phyloP scores from a whole-genome alignment of 495 filamentous ascomycete species.

The Lasiosphaeria ovina region DNA sequence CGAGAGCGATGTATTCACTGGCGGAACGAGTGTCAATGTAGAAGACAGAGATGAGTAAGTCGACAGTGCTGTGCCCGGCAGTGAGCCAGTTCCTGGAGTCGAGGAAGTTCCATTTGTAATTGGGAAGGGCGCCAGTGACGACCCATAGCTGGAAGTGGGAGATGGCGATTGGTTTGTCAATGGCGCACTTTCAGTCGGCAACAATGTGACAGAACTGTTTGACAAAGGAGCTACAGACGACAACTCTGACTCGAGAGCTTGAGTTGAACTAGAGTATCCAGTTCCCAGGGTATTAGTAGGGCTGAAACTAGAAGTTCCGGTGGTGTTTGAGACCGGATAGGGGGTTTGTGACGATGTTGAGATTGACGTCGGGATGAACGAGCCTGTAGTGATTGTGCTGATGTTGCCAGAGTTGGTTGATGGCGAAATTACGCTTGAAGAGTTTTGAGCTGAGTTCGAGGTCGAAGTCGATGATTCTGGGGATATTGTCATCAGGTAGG shows the following conservation, averaged over 20 bases:
- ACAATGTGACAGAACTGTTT: not conserved
- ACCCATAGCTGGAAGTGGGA: constrained; percentile 6
- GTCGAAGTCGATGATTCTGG: too few relatives aligned
- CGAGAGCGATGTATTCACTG: not conserved
- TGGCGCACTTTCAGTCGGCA: not conserved
- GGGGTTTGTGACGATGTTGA: not conserved
- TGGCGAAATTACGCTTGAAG: too few relatives aligned
- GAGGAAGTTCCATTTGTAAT: constrained; percentile 16
- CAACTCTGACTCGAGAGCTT: not conserved
- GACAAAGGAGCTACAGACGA: constrained; percentile 6
- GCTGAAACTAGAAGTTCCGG: not conserved
- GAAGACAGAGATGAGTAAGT: not conserved
- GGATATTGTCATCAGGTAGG: too few relatives aligned
- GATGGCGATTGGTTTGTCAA: not conserved
- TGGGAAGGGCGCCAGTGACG: constrained; percentile 12
- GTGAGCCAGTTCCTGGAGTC: constrained; percentile 12
- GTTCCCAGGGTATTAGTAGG: constrained; percentile 3
- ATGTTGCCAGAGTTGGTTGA: not conserved
- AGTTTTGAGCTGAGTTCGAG: too few relatives aligned
- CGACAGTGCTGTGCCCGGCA: constrained; percentile 7
- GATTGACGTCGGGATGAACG: not conserved
- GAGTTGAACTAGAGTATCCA: constrained; percentile 1
- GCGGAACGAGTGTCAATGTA: not conserved
- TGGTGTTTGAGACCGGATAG: not conserved
- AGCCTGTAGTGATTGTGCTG: not conserved